A percentile compares a stretch with the other conserved stretches of the same genome.
Conservation (phyloP, 1,139 yeast genomes). For the Meyerozyma carpophila region DNA sequence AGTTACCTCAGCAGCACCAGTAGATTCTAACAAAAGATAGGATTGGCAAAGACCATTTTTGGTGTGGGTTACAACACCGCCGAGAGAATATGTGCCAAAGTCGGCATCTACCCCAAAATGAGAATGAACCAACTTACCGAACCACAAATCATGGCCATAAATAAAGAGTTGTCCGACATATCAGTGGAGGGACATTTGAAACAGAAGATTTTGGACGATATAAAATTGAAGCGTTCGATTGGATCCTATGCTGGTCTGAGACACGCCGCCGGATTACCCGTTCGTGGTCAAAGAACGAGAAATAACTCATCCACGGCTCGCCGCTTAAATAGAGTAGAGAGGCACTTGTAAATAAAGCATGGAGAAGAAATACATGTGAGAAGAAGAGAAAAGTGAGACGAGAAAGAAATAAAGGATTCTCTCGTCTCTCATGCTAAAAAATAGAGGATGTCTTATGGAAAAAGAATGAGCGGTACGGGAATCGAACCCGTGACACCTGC, state of each 20-base stretch:
- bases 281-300: constrained; percentile 89
- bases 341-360: constrained; percentile 20
- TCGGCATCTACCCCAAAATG: constrained; percentile 90
- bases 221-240: constrained; percentile 70
- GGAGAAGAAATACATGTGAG: not conserved
- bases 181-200: constrained; percentile 83
- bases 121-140: constrained; percentile 90
- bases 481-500: constrained; percentile 81
- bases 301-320: constrained; percentile 88
- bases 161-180: constrained; percentile 80
- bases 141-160: constrained; percentile 77
- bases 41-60: constrained; percentile 74
- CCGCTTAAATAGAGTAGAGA: constrained; percentile 72
- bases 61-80: constrained; percentile 83
- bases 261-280: constrained; percentile 86
- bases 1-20: no score
- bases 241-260: constrained; percentile 88
- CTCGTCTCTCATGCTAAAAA: no score
- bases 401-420: no score
- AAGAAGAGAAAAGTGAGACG: no score
- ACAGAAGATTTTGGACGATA: constrained; percentile 73
- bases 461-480: constrained; percentile 67
- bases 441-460: no score
- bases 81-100: constrained; percentile 71
- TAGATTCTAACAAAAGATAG: constrained; percentile 39